Percentiles rank a stretch among this genome's conserved stretches.
These are phyloP conservation scores for Paraleonurus japonicus DNA, from an alignment of 257 asterid genomes.

Conservation along the genomic window DNA sequence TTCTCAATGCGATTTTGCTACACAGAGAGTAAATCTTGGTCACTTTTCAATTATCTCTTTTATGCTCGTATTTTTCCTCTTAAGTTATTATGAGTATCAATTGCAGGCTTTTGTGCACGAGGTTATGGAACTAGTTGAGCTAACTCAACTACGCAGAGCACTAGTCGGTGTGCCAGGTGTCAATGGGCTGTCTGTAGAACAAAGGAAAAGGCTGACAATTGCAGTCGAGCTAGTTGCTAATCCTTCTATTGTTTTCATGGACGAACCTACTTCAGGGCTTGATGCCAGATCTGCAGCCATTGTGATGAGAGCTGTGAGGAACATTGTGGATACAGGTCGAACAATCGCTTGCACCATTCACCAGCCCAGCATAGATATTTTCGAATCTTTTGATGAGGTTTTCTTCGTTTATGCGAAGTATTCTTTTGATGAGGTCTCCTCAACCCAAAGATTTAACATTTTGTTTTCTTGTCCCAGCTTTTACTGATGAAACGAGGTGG, in stretches of 20 bases:
- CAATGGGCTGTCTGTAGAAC: conserved; percentile 79
- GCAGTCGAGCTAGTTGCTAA: conserved; percentile 88
- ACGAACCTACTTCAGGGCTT: conserved; percentile 89
- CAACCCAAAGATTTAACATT: neutral
- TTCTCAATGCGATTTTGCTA: conserved; percentile 55
- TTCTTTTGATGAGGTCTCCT: conserved; percentile 5
- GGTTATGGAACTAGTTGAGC: conserved; percentile 82
- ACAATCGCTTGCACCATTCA: conserved; percentile 93
- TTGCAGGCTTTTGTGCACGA: conserved; percentile 76
- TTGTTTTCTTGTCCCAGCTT: conserved; percentile 49
- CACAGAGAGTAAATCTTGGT: conserved; percentile 52
- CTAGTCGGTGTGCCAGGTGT: conserved; percentile 86
- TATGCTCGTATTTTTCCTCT: neutral
- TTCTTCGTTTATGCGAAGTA: neutral
- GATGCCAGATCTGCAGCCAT: conserved; percentile 94
- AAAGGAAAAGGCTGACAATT: conserved; percentile 79
- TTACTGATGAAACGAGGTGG: conserved; percentile 87
- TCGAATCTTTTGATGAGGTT: conserved; percentile 91
- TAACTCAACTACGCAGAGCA: conserved; percentile 55
- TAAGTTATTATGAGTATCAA: conserved; percentile 6
- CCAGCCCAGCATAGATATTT: conserved; percentile 87
- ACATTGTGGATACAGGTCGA: conserved; percentile 83
- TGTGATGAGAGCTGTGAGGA: conserved; percentile 93
- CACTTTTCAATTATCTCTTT: conserved; percentile 10
- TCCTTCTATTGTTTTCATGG: conserved; percentile 92